A percentile compares a stretch with the other conserved stretches of the same genome.
phyloP scores from a whole-genome alignment of 2,329 filamentous ascomycete genomes.

The Juglanconis sp. region DNA sequence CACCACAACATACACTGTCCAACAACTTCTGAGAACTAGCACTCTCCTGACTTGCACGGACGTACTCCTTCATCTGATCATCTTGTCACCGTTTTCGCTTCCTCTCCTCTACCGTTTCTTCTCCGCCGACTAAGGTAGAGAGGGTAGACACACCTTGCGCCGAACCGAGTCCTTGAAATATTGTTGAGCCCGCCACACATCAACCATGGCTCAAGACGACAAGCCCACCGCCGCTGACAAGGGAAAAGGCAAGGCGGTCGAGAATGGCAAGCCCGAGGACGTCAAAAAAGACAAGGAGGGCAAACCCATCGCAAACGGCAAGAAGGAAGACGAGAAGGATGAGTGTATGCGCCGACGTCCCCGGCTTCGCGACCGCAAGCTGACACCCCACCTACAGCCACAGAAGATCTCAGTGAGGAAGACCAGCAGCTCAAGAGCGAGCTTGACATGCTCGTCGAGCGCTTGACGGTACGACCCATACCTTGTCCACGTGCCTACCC shows the following conservation, averaged over 20 bases:
- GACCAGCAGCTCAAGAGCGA: slow-evolving; percentile 98
- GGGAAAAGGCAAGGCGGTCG: slow-evolving; percentile 89
- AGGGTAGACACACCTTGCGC: slow-evolving; percentile 17
- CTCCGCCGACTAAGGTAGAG: slow-evolving; percentile 24
- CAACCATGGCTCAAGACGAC: slow-evolving; percentile 86
- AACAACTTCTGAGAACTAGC: too few species aligned
- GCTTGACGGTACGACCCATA: slow-evolving; percentile 66
- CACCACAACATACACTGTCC: slow-evolving; percentile 6
- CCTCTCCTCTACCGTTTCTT: slow-evolving; percentile 17
- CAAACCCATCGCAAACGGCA: slow-evolving; percentile 67
- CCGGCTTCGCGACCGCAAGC: slow-evolving; percentile 24
- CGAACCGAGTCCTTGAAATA: slow-evolving; percentile 1
- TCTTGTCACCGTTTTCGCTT: background rate
- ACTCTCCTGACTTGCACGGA: background rate
- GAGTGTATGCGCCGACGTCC: slow-evolving; percentile 37
- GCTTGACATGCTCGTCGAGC: slow-evolving; percentile 95
- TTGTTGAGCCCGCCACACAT: slow-evolving; percentile 3
- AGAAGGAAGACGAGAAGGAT: slow-evolving; percentile 70
- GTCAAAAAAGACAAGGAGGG: slow-evolving; percentile 65
- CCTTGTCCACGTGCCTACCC: background rate
- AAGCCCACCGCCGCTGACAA: slow-evolving; percentile 82
- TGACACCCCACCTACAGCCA: slow-evolving; percentile 37
- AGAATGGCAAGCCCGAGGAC: slow-evolving; percentile 56
- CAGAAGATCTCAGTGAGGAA: slow-evolving; percentile 94
- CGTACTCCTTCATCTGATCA: background rate